Percentiles rank a stretch among this genome's conserved stretches.
Conservation (phyloP, 2,329 filamentous ascomycete species). For the Phyllosticta capitalensis region DNA sequence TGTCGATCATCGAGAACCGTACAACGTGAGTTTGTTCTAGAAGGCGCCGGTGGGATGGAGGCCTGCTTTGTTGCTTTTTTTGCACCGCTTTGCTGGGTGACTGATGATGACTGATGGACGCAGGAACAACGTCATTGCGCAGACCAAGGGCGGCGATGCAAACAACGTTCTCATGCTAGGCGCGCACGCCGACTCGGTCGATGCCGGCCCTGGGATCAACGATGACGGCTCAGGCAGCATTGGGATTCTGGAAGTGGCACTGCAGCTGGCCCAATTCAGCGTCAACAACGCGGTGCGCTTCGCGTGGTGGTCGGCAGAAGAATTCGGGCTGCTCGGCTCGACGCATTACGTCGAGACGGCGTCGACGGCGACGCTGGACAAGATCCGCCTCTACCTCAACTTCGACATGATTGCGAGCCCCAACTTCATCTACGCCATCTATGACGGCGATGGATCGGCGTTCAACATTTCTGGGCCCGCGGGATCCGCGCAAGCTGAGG, state of each 20-base stretch:
- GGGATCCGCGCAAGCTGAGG: conserved; percentile 24
- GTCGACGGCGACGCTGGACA: conserved; percentile 19
- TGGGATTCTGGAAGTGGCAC: conserved; percentile 29
- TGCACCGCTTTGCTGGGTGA: background rate
- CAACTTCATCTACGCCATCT: conserved; percentile 27
- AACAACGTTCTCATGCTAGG: conserved; percentile 27
- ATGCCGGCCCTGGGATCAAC: conserved; percentile 31
- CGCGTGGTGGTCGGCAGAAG: conserved; percentile 31
- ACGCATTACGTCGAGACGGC: conserved; percentile 26
- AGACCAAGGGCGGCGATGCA: conserved; percentile 26
- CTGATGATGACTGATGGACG: background rate
- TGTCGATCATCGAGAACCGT: conserved; percentile 37
- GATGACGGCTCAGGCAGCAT: conserved; percentile 31
- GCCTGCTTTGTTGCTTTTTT: background rate
- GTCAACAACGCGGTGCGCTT: conserved; percentile 32
- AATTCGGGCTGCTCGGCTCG: conserved; percentile 28
- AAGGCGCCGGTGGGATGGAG: background rate
- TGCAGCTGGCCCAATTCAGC: conserved; percentile 27
- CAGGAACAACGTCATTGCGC: conserved; percentile 26
- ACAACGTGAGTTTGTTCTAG: conserved; percentile 28
- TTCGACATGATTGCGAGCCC: conserved; percentile 34
- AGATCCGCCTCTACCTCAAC: conserved; percentile 32
- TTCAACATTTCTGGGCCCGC: conserved; percentile 24
- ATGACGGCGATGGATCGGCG: conserved; percentile 27
- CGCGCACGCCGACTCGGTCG: conserved; percentile 30